Evolutionary conservation across 257 asterid genomes (phyloP).

Genomic region (Gardenia jasminoides): DNA sequence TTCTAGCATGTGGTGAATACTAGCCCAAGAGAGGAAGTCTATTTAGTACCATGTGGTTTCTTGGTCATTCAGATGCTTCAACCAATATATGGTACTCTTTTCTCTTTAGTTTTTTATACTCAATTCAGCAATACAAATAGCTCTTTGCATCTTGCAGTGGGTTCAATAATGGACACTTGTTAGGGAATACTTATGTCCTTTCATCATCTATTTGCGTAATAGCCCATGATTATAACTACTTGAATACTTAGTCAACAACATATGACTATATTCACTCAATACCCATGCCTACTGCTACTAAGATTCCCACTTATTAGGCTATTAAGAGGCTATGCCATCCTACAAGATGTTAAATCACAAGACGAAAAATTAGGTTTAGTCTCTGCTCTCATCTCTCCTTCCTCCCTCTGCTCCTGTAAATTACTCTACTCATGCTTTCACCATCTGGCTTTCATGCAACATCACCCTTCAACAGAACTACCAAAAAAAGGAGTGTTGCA

Average conservation of each 20-base stretch:
- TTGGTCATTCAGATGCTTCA: not conserved
- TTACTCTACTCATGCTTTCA: not conserved
- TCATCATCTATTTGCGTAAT: not conserved
- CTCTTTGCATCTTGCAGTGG: not conserved
- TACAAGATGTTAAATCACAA: not conserved
- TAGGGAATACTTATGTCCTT: not conserved
- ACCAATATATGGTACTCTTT: not conserved
- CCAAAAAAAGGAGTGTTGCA: not conserved
- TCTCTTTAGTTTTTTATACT: not conserved
- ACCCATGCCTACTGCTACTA: not conserved
- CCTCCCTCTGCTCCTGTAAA: not conserved
- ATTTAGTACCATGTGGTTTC: not conserved
- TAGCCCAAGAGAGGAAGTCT: not conserved
- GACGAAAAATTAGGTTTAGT: not conserved
- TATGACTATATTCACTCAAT: not conserved
- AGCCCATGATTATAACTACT: not conserved
- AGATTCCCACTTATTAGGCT: not conserved
- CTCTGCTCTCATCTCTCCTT: not conserved
- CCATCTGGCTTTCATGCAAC: not conserved
- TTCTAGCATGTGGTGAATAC: not conserved
- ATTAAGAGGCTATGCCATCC: not conserved
- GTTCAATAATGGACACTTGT: not conserved
- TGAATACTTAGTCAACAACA: not conserved
- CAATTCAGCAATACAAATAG: not conserved
- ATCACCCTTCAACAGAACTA: not conserved